These are phyloP conservation scores for Podospora conica DNA, from an alignment of 495 filamentous ascomycete genomes.

Conservation along the genomic window DNA sequence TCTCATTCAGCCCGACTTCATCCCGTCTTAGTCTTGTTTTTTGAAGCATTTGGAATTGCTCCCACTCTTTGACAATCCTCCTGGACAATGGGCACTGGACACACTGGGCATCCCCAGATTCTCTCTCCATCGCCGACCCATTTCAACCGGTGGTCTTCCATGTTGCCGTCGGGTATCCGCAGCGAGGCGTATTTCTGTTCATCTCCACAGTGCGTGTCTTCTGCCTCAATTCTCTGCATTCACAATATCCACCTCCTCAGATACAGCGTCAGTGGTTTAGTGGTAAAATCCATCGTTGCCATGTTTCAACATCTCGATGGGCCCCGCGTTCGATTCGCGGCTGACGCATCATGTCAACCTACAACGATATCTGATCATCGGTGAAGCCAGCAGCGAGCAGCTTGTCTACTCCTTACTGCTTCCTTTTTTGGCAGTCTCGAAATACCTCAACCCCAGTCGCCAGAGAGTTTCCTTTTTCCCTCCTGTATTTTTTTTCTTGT, in stretches of 20 bases:
- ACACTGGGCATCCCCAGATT: neutral
- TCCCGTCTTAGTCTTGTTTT: neutral
- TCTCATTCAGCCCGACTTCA: neutral
- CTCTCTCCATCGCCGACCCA: neutral
- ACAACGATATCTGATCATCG: too few relatives aligned
- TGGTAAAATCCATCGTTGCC: neutral
- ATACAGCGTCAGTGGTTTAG: neutral
- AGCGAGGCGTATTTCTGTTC: neutral
- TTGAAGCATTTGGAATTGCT: neutral
- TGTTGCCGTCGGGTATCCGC: neutral
- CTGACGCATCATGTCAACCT: constrained; percentile 8
- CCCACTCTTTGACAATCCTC: neutral
- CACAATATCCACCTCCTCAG: neutral
- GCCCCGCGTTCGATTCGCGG: constrained; percentile 48
- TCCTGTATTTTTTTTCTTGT: neutral
- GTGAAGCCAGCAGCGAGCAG: too few relatives aligned
- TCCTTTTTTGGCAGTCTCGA: too few relatives aligned
- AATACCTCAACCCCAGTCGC: too few relatives aligned
- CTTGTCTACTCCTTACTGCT: too few relatives aligned
- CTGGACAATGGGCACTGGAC: too few relatives aligned
- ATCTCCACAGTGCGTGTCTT: neutral
- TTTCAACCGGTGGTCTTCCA: neutral
- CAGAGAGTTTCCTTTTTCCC: neutral
- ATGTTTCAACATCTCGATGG: constrained; percentile 31
- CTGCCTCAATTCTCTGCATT: neutral